A percentile compares a stretch with the other conserved stretches of the same genome.
Evolutionary conservation across 2,329 filamentous ascomycete species (phyloP).

Genomic region (Aspergillus awamori): DNA sequence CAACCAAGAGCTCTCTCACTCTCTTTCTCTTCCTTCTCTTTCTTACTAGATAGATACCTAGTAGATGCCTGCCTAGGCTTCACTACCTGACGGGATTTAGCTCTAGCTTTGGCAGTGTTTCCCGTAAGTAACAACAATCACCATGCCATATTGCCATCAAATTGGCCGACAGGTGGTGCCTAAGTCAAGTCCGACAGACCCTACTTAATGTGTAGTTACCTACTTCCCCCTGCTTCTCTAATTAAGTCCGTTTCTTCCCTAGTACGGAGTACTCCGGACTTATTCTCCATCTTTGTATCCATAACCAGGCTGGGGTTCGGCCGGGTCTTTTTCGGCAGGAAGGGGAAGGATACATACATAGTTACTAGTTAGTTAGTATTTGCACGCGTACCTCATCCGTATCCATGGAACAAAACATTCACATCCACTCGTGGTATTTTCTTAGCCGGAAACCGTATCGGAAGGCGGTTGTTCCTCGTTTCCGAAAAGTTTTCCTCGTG

Average conservation of each 20-base stretch:
- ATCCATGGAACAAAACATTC: background rate
- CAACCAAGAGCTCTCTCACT: background rate
- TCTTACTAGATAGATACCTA: too few relatives aligned
- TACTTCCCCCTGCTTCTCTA: background rate
- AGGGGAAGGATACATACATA: too few relatives aligned
- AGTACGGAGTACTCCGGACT: conserved; percentile 1
- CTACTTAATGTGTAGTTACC: background rate
- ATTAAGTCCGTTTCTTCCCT: background rate
- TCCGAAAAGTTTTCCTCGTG: background rate
- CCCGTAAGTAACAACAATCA: too few relatives aligned
- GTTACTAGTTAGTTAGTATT: too few relatives aligned
- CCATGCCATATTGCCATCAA: background rate
- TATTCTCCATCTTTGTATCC: background rate
- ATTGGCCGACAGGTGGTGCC: background rate
- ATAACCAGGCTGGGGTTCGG: background rate
- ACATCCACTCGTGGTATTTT: background rate
- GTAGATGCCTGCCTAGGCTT: too few relatives aligned
- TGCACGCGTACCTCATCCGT: too few relatives aligned
- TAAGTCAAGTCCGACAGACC: background rate
- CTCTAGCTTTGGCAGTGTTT: too few relatives aligned
- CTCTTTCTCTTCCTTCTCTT: background rate
- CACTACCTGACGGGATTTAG: too few relatives aligned
- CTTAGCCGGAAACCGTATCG: background rate
- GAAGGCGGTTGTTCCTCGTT: background rate
- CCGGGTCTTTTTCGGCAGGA: conserved; percentile 1